Evolutionary conservation across 345 rosid genomes (phyloP), one percentile per base, ranked within the genome.

Genomic region (Punica granatum): DNA sequence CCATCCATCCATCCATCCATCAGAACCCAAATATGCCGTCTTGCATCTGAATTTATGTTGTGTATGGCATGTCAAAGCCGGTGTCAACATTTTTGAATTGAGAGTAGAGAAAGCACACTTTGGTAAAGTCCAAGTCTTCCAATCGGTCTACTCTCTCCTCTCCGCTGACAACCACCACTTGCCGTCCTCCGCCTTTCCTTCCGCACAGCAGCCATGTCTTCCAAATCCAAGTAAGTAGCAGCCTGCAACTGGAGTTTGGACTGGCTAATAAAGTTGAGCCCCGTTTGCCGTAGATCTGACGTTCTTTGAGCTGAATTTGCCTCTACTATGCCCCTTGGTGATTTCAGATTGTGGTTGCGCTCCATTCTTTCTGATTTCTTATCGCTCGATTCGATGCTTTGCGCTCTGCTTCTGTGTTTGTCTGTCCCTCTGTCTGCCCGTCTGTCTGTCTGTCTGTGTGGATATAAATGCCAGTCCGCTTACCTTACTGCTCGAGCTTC

Each of bases 211-310:
- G 67, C 59, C 73, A 88, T 88, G 94, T 72, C 89, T 71, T 51
- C 89, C 59, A 86, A 86, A 80, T 71, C 86, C 82, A 86, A 78
- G 94, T 88, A 70, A 82, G 85, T 69, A 9, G 39, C 8, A n/a
- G n/a, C n/a, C n/a, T n/a, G n/a, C n/a, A n/a, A n/a, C n/a, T n/a
- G n/a, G n/a, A n/a, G n/a, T n/a, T 58, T 53, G 39, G 2, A 60
- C 42, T 35, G 65, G 41, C 42, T n/a, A n/a, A n/a, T 2, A 37
- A 53, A 30, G 54, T 36, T 32, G 31, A 54, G 43, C 60, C 31
- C 39, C 19, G 60, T 39, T 72, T 41, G 64, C 39, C 32, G 36
- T 77, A 70, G 83, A 77, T 82, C 85, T 82, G 80, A 61, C 53
- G 42, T 49, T 63, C 53, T 34, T 56, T 37, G 36, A 11, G 0